These are phyloP conservation scores for Coemansia sp. DNA, from an alignment of 192 early-diverging fungal species.

Conservation along the genomic window DNA sequence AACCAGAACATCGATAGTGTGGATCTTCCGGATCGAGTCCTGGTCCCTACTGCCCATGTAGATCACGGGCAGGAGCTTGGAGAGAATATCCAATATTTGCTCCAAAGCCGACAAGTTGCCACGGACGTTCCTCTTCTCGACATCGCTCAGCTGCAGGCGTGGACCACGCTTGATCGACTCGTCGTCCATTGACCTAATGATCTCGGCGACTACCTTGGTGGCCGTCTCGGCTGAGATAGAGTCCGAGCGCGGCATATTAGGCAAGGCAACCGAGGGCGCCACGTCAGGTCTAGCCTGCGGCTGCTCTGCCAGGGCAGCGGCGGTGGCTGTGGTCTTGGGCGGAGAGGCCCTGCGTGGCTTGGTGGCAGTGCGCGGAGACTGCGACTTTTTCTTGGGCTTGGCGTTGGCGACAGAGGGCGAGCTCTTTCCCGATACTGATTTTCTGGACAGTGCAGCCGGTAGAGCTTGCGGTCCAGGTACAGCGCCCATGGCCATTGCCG, in stretches of 20 bases:
- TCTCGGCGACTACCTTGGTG: conserved; percentile 23
- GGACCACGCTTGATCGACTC: conserved; percentile 10
- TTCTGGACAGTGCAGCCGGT: conserved; percentile 14
- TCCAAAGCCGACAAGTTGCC: conserved; percentile 23
- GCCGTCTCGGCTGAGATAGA: conserved; percentile 41
- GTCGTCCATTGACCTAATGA: conserved; percentile 6
- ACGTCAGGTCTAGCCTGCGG: neutral
- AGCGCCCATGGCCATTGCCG: conserved; percentile 25
- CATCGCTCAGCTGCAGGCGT: conserved; percentile 21
- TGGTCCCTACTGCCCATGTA: conserved; percentile 30
- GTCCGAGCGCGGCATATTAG: conserved; percentile 13
- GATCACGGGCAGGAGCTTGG: conserved; percentile 28
- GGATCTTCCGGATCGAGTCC: conserved; percentile 20
- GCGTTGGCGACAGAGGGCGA: conserved; percentile 34
- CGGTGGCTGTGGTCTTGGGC: neutral
- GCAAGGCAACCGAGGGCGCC: conserved; percentile 8
- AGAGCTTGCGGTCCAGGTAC: conserved; percentile 3
- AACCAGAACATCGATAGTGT: conserved; percentile 21
- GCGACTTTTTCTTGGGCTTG: conserved; percentile 53
- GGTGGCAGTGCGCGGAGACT: conserved; percentile 42
- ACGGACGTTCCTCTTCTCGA: conserved; percentile 29
- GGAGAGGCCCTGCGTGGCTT: conserved; percentile 42
- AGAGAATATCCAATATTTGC: conserved; percentile 13
- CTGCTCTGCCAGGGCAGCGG: neutral
- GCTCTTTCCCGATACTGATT: conserved; percentile 36